These are phyloP conservation scores for Leishmania tarentolae DNA, from an alignment of 208 protist species.

Conservation along the genomic window DNA sequence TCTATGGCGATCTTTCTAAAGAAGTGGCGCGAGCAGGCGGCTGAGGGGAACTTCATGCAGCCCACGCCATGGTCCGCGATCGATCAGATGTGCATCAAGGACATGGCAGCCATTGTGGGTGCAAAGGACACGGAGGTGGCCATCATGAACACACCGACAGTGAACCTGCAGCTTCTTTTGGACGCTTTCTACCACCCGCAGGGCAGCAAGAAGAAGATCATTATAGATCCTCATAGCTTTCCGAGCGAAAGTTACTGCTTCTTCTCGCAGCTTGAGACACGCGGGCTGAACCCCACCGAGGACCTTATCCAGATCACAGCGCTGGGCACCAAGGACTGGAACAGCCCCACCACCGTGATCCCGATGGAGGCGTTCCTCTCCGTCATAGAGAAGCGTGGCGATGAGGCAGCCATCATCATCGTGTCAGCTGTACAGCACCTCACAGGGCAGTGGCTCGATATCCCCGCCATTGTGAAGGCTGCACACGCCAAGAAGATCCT, in stretches of 20 bases:
- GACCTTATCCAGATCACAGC: slow-evolving; percentile 60
- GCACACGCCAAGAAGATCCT: slow-evolving; percentile 78
- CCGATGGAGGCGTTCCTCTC: slow-evolving; percentile 83
- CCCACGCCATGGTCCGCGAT: slow-evolving; percentile 88
- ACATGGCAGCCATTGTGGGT: slow-evolving; percentile 83
- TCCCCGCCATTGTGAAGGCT: slow-evolving; percentile 88
- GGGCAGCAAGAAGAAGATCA: slow-evolving; percentile 86
- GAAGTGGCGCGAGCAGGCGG: slow-evolving; percentile 90
- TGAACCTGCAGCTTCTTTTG: slow-evolving; percentile 94
- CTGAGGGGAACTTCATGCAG: slow-evolving; percentile 78
- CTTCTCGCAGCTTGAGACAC: slow-evolving; percentile 85
- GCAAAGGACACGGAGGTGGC: slow-evolving; percentile 84
- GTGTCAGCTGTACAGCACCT: slow-evolving; percentile 94
- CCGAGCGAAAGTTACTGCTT: slow-evolving; percentile 83
- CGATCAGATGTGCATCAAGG: slow-evolving; percentile 69
- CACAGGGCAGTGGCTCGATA: slow-evolving; percentile 94
- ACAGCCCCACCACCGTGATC: slow-evolving; percentile 37
- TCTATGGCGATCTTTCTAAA: slow-evolving; percentile 74
- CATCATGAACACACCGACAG: slow-evolving; percentile 94
- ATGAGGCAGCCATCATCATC: slow-evolving; percentile 88
- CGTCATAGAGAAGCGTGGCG: slow-evolving; percentile 79
- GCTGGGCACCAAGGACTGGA: slow-evolving; percentile 51
- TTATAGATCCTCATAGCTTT: slow-evolving; percentile 85
- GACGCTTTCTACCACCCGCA: slow-evolving; percentile 93
- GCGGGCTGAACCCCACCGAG: slow-evolving; percentile 69